These are phyloP conservation scores for Phytophthora lateralis DNA, from an alignment of 352 stramenopile genomes.

Conservation along the genomic window DNA sequence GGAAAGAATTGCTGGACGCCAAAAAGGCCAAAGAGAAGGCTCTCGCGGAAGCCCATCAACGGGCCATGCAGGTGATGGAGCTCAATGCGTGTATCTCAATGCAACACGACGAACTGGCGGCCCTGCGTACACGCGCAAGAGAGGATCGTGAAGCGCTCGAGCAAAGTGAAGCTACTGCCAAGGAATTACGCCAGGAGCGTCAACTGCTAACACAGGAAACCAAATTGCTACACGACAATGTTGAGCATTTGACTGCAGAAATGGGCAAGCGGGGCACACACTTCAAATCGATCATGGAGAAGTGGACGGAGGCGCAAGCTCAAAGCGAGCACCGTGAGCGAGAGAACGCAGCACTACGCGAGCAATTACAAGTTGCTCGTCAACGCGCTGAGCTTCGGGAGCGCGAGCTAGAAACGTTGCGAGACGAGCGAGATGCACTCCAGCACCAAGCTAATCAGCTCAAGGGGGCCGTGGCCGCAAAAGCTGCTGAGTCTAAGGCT, in stretches of 20 bases:
- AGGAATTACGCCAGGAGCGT: conserved; percentile 55
- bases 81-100: conserved; percentile 78
- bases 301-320: conserved; percentile 72
- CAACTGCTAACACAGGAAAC: conserved; percentile 60
- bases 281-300: conserved; percentile 73
- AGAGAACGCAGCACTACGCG: conserved; percentile 55
- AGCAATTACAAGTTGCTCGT: conserved; percentile 55
- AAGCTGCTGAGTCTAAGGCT: conserved; percentile 68
- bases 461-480: conserved; percentile 74
- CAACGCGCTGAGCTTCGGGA: conserved; percentile 42
- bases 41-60: conserved; percentile 56
- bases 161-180: conserved; percentile 48
- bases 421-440: conserved; percentile 66
- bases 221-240: conserved; percentile 58
- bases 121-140: conserved; percentile 44
- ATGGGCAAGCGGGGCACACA: conserved; percentile 63
- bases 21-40: conserved; percentile 64
- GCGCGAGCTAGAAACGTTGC: conserved; percentile 44
- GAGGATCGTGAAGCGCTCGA: conserved; percentile 46
- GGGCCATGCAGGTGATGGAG: conserved; percentile 68
- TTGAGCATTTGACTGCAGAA: conserved; percentile 51
- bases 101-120: conserved; percentile 74
- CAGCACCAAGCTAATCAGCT: conserved; percentile 75
- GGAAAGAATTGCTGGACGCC: conserved; percentile 61
- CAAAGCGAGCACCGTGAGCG: conserved; percentile 63